These are phyloP conservation scores for Exophiala mesophila DNA, from an alignment of 2,329 filamentous ascomycete species.

Conservation along the genomic window DNA sequence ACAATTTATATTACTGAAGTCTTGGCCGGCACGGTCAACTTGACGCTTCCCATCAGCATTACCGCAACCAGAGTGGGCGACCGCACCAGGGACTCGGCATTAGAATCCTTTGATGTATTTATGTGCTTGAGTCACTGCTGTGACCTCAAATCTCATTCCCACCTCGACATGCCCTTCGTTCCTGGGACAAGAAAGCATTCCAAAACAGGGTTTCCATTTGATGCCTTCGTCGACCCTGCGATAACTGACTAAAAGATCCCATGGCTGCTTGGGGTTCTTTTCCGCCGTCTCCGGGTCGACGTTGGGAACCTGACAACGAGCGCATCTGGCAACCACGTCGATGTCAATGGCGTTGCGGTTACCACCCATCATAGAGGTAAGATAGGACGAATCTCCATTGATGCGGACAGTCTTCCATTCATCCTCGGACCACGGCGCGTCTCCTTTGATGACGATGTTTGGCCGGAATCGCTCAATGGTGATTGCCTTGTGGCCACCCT, in stretches of 20 bases:
- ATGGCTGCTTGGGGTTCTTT: constrained; percentile 56
- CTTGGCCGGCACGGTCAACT: no score
- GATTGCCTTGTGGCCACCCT: constrained; percentile 43
- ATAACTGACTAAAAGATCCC: constrained; percentile 59
- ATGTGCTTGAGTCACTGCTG: constrained; percentile 53
- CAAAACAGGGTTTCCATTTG: constrained; percentile 62
- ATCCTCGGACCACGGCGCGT: constrained; percentile 57
- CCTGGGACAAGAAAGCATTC: constrained; percentile 59
- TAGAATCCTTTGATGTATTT: constrained; percentile 45
- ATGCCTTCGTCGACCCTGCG: constrained; percentile 56
- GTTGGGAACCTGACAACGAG: constrained; percentile 60
- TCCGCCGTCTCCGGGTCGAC: constrained; percentile 59
- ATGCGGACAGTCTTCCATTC: constrained; percentile 57
- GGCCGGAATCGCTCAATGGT: constrained; percentile 60
- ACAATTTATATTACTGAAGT: no score
- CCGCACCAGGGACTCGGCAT: no score
- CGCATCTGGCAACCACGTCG: constrained; percentile 56
- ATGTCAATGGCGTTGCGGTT: constrained; percentile 36
- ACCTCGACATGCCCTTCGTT: constrained; percentile 52
- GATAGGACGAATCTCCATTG: constrained; percentile 26
- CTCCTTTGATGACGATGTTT: constrained; percentile 57
- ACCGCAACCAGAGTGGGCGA: no score
- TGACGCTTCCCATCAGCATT: no score
- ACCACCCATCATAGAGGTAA: constrained; percentile 11
- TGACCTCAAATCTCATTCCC: constrained; percentile 55